Conservation (phyloP, 2,329 filamentous ascomycete genomes). For the Didymella arachidicola region DNA sequence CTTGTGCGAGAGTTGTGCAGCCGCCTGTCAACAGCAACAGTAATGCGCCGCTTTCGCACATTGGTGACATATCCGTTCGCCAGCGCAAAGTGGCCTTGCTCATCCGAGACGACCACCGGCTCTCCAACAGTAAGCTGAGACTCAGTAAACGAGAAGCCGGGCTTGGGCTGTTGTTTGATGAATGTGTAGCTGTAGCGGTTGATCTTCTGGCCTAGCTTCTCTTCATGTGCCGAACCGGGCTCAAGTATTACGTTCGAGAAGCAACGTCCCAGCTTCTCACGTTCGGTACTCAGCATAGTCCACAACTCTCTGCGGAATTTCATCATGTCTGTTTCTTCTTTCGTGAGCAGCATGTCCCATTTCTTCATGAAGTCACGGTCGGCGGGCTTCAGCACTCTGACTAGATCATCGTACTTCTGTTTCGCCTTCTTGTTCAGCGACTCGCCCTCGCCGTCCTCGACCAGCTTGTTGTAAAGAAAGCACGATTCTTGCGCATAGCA, state of each 20-base stretch:
- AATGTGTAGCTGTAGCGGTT: slow-evolving; percentile 91
- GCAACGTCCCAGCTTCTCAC: slow-evolving; percentile 87
- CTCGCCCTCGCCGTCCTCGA: slow-evolving; percentile 82
- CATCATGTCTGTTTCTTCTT: slow-evolving; percentile 90
- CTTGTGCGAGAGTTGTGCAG: slow-evolving; percentile 85
- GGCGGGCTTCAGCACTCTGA: slow-evolving; percentile 75
- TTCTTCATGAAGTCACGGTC: slow-evolving; percentile 89
- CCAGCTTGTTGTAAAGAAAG: slow-evolving; percentile 91
- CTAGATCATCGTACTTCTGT: slow-evolving; percentile 80
- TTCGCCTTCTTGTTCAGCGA: slow-evolving; percentile 81
- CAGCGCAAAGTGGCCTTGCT: slow-evolving; percentile 91
- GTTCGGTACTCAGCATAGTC: slow-evolving; percentile 91
- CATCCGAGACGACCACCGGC: slow-evolving; percentile 95
- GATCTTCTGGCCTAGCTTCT: slow-evolving; percentile 77
- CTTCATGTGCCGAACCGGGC: slow-evolving; percentile 75
- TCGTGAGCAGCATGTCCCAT: slow-evolving; percentile 92
- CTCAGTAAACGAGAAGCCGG: slow-evolving; percentile 84
- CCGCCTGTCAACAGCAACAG: slow-evolving; percentile 87
- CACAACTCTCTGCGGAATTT: slow-evolving; percentile 89
- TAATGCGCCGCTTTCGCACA: slow-evolving; percentile 77
- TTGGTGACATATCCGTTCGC: slow-evolving; percentile 89
- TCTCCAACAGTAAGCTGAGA: slow-evolving; percentile 88
- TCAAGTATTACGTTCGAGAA: slow-evolving; percentile 88
- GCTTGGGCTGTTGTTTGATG: slow-evolving; percentile 68
- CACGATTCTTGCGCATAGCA: slow-evolving; percentile 93